Evolutionary conservation across 1,139 yeast genomes (phyloP), one percentile per base, ranked within the genome.

Genomic region (Zygosaccharomyces sapae): DNA sequence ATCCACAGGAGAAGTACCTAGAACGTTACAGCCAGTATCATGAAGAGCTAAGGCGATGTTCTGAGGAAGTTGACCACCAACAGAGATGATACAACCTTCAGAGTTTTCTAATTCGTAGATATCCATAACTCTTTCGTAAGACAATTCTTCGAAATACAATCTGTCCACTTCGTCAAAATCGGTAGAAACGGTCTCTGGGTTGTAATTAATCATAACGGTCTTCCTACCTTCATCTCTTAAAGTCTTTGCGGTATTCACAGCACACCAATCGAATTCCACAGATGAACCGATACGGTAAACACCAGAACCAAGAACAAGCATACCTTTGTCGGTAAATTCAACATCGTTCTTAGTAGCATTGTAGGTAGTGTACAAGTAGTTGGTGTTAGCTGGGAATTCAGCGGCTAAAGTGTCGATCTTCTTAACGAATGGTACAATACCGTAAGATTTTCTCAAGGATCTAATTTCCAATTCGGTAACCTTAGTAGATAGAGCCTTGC

Each of bases 211-310:
- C 98, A 92, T 92, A 55, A 92, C 82, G 41, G 98, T 92, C 71
- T 85, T 87, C 67, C 80, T 83, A 55, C 95, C 95, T 50, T 83
- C 76, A 49, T 81, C 84, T 70, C 98, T 83, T 62, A 92, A 79
- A 39, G 97, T 89, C 67, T 97, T 83, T 48, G 95, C 97, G 49
- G 98, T 86, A 52, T 95, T 81, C 53, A 92, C 98, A 44, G 97
- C 98, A 77, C 98, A 92, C 98, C 98, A 92, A 71, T 92, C 98
- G 62, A 92, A 92, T 73, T 92, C 98, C 51, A 92, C 98, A 20
- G 97, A 90, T 4, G 97, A 90, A 51, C 98, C 98, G 67, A 92
- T 92, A 71, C 98, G 81, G 78, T 92, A 92, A 46, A 92, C 98
- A 73, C 98, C 98, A 9, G 97, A 90, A 47, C 98, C 98, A 58